Base-by-base conservation (phyloP, 257 asterid species). In the Nicotiana obtusifolia region DNA sequence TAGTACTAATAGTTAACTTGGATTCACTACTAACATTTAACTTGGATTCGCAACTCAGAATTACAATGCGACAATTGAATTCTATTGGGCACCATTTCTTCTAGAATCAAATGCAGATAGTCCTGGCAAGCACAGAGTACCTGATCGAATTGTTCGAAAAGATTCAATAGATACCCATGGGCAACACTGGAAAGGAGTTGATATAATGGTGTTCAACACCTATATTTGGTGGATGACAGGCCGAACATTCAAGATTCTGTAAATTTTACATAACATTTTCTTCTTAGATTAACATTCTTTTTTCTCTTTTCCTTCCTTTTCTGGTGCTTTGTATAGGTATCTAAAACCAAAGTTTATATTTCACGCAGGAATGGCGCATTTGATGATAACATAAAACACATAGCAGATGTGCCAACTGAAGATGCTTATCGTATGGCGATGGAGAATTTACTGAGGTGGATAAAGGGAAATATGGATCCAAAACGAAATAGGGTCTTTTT, bases 81-180 rank as follows among this genome's bases (percentile, higher is more conserved):
- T 86, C 86, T 91, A 95, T n/a, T 95, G 98, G 98, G 94, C 94
- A 1, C 99, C 98, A 11, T 89, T 92, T 81, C 89, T 95, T 5
- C 86, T 95, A 11, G 97, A 94, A 82, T 95, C 99, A n/a, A 95
- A 95, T 75, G 83, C 98, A 0, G 99, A 95, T 22, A 91, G 91
- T 81, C 92, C 97, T 0, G 57, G 53, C 2, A 73, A 84, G 20
- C 99, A 94, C 78, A 85, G 93, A 56, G 82, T 85, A 4, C 54
- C 79, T 0, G 86, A 89, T 20, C 85, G 97, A 83, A 76, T 90
- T 5, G 90, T 95, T 7, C 86, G 91, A 2, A 88, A 89, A 76
- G 92, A 91, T 0, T 87, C 98, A 0, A 90, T 95, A 1, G 83
- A 86, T 35, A 86, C 82, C 68, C 98, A 92, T 49, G 99, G 96